Conservation (phyloP, 345 rosid genomes). For the Acer saccharum region DNA sequence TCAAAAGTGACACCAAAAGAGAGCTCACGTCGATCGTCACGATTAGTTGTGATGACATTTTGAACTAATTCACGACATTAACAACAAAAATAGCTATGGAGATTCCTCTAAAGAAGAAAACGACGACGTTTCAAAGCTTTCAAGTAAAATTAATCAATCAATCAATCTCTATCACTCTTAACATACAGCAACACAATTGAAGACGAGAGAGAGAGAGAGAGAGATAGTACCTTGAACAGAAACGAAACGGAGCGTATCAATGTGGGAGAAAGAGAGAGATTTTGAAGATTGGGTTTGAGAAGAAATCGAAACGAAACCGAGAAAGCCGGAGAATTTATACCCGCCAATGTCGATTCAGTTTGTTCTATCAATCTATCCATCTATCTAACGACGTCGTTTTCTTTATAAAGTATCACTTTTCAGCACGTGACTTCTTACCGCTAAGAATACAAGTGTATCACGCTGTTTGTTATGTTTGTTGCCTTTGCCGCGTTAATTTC, state of each 20-base stretch:
- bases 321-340: background rate
- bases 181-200: background rate
- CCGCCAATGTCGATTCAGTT: background rate
- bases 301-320: background rate
- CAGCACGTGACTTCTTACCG: background rate
- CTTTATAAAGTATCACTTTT: too few species aligned
- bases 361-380: too few species aligned
- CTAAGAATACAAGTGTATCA: background rate
- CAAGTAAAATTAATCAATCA: too few species aligned
- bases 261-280: background rate
- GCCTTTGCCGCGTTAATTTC: constrained; percentile 2
- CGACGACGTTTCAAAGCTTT: background rate
- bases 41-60: background rate
- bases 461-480: background rate
- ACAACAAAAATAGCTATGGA: too few species aligned
- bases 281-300: background rate
- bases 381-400: background rate
- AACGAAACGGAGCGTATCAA: background rate
- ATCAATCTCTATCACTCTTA: background rate
- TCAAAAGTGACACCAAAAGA: background rate
- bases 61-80: background rate
- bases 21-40: background rate
- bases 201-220: background rate
- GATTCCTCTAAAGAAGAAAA: too few species aligned
- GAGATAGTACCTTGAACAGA: constrained; percentile 5